phyloP scores from a whole-genome alignment of 139 green algal species.

The Zygnema circumcarinatum region DNA sequence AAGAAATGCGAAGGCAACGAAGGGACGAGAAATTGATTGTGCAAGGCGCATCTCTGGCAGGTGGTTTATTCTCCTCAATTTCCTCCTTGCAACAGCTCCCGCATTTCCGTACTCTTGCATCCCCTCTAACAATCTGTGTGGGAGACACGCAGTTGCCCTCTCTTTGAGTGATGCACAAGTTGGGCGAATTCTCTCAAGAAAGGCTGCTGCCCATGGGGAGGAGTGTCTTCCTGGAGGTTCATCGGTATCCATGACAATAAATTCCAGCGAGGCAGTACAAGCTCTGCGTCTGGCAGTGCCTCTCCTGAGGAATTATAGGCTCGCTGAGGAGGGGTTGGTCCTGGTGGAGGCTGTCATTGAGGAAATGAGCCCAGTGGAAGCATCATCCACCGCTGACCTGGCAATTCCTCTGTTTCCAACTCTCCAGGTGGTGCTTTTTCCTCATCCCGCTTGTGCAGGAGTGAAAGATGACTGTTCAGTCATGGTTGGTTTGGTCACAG shows the following conservation, averaged over 20 bases:
- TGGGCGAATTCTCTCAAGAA: background rate
- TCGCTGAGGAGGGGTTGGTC: background rate
- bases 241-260: background rate
- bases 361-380: background rate
- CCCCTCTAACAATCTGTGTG: background rate
- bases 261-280: background rate
- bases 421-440: background rate
- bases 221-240: background rate
- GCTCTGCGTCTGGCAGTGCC: background rate
- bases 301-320: background rate
- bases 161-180: background rate
- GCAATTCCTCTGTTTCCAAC: background rate
- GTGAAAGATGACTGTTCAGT: too few species aligned
- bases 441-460: background rate
- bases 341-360: background rate
- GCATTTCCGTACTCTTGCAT: background rate
- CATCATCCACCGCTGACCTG: background rate
- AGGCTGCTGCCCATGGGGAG: background rate
- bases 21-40: background rate
- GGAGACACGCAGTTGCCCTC: background rate
- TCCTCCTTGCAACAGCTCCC: background rate
- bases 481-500: background rate
- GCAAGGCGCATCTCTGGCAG: background rate
- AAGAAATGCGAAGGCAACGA: background rate
- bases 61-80: background rate